These are phyloP conservation scores for Cutaneotrichosporon mucoides DNA, from an alignment of 1,284 basidiomycete species.

Conservation along the genomic window DNA sequence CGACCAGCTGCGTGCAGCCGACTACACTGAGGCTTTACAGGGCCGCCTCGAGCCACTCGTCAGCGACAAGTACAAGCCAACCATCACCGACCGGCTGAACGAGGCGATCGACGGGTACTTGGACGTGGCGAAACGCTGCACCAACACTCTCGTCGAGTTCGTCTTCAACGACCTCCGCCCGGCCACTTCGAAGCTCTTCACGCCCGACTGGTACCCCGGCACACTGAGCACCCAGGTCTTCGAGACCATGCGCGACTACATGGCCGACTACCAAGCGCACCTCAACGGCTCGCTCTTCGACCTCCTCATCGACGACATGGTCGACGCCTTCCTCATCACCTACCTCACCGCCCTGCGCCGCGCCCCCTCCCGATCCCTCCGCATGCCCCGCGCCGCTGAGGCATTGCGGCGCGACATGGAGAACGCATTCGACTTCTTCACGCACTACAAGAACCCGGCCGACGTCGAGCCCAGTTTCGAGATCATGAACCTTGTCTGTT, in stretches of 20 bases:
- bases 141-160: constrained; percentile 86
- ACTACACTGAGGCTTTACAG: constrained; percentile 83
- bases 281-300: constrained; percentile 90
- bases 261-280: constrained; percentile 83
- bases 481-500: constrained; percentile 78
- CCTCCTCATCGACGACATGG: constrained; percentile 84
- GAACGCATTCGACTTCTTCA: constrained; percentile 75
- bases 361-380: constrained; percentile 66
- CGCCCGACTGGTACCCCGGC: constrained; percentile 68
- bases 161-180: constrained; percentile 93
- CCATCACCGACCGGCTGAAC: constrained; percentile 82
- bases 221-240: constrained; percentile 66
- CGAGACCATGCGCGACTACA: constrained; percentile 95
- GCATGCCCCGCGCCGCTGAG: constrained; percentile 77
- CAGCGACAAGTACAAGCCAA: constrained; percentile 80
- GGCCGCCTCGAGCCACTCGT: constrained; percentile 85
- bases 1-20: constrained; percentile 94
- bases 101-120: constrained; percentile 97
- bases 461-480: constrained; percentile 82
- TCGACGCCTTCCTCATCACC: constrained; percentile 83
- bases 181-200: constrained; percentile 82
- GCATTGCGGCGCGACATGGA: constrained; percentile 78
- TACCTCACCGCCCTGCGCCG: constrained; percentile 89
- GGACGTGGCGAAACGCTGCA: constrained; percentile 96
- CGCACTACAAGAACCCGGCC: constrained; percentile 67